Base-by-base conservation (phyloP, 352 stramenopile genomes). In the Aphanomyces cochlioides region DNA sequence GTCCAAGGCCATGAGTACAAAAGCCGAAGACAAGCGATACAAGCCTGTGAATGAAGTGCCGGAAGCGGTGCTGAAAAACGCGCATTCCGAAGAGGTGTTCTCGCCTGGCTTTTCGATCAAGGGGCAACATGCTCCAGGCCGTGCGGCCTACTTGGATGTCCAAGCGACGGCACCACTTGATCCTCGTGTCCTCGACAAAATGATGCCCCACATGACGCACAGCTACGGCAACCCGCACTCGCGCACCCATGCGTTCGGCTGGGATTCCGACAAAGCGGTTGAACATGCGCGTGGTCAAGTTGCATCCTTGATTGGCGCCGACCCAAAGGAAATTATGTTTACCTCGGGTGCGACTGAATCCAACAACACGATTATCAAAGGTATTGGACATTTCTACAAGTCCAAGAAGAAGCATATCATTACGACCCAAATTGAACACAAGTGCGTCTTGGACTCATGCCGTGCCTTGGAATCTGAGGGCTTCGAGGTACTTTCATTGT, bases 281-380 rank as follows among this genome's bases (percentile, higher is more conserved):
- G 98, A 99, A 79, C 83, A 84, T 19, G 87, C 85, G 0, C 84
- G 86, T 12, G 80, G 78, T 63, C 85, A 87, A 75, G 87, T 99
- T 7, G 97, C 96, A 5, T 75, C 70, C 39, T 84, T 99, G 28
- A 98, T 99, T 65, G 85, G 90, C 48, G 97, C 97, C 39, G 89
- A 93, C 71, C 75, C 95, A 12, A 99, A 99, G 77, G 98, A 99
- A 78, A 98, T 99, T 67, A 96, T 99, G 64, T 99, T 99, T 74
- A 99, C 97, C 17, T 99, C 94, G 13, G 97, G 98, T 45, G 98
- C 97, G 2, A 99, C 97, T 0, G 98, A 99, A 86, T 95, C 86
- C 61, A 99, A 99, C 87, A 99, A 99, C 78, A 81, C 98, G 13
- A 96, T 96, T 66, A 92, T 99, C 71, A 99, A 99, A 83, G 96